These are phyloP conservation scores for Geotrichum macrosporum DNA, from an alignment of 1,139 yeast species.

Conservation along the genomic window DNA sequence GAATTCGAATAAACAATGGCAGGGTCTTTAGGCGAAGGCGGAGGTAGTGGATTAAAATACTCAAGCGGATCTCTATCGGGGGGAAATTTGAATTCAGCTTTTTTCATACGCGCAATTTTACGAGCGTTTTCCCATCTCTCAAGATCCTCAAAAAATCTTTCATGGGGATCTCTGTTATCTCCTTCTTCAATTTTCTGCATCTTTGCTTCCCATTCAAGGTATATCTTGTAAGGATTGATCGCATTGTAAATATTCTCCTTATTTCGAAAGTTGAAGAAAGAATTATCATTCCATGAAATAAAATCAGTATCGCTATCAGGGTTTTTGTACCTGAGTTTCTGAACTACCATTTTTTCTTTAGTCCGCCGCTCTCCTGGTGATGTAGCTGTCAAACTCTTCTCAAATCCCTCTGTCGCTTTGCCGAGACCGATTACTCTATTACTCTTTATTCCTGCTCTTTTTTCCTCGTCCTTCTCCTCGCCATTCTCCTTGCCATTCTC, in stretches of 20 bases:
- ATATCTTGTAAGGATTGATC: conserved; percentile 1
- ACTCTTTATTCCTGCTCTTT: no score
- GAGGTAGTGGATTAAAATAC: no score
- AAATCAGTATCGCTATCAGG: not conserved
- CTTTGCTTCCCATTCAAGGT: conserved; percentile 12
- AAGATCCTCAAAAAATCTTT: not conserved
- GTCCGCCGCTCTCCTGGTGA: no score
- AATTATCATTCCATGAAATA: conserved; percentile 9
- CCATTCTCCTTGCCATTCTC: no score
- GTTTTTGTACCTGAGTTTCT: not conserved
- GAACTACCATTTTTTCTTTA: not conserved
- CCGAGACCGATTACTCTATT: no score
- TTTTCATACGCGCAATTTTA: conserved; percentile 9
- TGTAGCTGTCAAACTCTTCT: no score
- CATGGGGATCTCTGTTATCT: conserved; percentile 10
- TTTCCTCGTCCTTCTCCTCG: no score
- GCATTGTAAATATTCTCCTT: not conserved
- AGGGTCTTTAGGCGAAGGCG: no score
- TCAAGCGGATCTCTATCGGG: no score
- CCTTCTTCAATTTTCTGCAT: conserved; percentile 9
- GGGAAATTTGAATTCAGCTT: not conserved
- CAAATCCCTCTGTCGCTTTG: no score
- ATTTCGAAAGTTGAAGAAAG: conserved; percentile 1
- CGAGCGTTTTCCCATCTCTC: conserved; percentile 4
- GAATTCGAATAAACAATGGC: no score